These are phyloP conservation scores for Biscutella laevigata DNA, from an alignment of 441 rosid genomes.

Conservation along the genomic window DNA sequence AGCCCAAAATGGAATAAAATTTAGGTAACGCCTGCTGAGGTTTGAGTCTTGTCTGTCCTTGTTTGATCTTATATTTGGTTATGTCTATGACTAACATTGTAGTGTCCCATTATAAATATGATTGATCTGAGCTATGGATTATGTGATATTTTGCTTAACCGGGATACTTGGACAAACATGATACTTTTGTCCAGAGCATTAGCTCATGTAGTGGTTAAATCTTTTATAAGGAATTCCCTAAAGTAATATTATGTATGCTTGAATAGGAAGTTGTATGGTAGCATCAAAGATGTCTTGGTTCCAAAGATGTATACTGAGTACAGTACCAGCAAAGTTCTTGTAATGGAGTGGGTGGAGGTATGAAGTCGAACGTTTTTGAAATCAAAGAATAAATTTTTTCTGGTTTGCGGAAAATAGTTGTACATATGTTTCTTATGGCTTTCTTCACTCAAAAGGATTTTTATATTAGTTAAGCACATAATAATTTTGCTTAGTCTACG, in stretches of 20 bases:
- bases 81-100: not conserved
- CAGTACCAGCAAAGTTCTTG: conserved; percentile 81
- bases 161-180: not conserved
- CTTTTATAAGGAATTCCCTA: conserved; percentile 7
- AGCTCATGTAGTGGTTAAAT: not conserved
- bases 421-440: conserved; percentile 8
- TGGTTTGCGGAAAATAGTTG: conserved; percentile 5
- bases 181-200: not conserved
- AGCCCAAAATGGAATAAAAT: conserved; percentile 80
- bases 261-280: conserved; percentile 69
- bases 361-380: conserved; percentile 7
- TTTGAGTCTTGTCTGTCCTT: conserved; percentile 12
- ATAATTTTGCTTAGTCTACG: conserved; percentile 15
- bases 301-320: conserved; percentile 71
- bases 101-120: not conserved
- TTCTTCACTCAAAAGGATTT: not conserved
- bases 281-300: conserved; percentile 69
- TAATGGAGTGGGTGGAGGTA: conserved; percentile 98
- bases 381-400: not conserved
- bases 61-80: not conserved
- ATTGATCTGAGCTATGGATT: conserved; percentile 14
- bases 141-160: not conserved
- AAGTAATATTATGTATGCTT: conserved; percentile 16
- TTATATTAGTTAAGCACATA: not conserved
- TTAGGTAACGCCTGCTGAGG: conserved; percentile 48